Evolutionary conservation across 306 rosid genomes (phyloP).

Genomic region (Cicer yamashitae): DNA sequence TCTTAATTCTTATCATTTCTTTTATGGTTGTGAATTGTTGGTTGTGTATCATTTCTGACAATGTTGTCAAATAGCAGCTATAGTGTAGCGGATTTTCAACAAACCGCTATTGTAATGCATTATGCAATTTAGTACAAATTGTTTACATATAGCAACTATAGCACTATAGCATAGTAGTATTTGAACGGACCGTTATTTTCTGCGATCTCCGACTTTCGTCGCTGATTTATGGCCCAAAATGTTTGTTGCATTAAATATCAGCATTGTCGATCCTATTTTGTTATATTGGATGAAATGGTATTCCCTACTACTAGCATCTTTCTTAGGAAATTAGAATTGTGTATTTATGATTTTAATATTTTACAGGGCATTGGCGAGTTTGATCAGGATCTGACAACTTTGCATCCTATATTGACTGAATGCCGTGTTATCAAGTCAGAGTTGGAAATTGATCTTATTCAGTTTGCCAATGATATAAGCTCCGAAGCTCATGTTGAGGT

Average conservation of each 20-base stretch:
- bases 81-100: neutral
- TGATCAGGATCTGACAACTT: constrained; percentile 66
- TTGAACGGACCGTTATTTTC: neutral
- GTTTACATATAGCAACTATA: neutral
- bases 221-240: neutral
- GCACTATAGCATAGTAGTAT: neutral
- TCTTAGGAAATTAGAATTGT: constrained; percentile 5
- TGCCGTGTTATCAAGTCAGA: constrained; percentile 88
- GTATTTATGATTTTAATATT: constrained; percentile 32
- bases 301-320: constrained; percentile 27
- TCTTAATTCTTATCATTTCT: constrained; percentile 17
- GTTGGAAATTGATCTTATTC: constrained; percentile 82
- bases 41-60: constrained; percentile 24
- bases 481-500: constrained; percentile 96
- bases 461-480: constrained; percentile 90
- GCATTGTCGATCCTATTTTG: neutral
- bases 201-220: neutral
- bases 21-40: neutral
- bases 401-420: constrained; percentile 91
- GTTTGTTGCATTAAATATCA: neutral
- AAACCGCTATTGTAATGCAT: neutral
- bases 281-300: neutral
- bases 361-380: constrained; percentile 71
- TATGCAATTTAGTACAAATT: neutral
- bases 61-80: neutral